Evolutionary conservation across 345 rosid genomes (phyloP), one percentile per base, ranked within the genome.

Genomic region (Populus nigra): DNA sequence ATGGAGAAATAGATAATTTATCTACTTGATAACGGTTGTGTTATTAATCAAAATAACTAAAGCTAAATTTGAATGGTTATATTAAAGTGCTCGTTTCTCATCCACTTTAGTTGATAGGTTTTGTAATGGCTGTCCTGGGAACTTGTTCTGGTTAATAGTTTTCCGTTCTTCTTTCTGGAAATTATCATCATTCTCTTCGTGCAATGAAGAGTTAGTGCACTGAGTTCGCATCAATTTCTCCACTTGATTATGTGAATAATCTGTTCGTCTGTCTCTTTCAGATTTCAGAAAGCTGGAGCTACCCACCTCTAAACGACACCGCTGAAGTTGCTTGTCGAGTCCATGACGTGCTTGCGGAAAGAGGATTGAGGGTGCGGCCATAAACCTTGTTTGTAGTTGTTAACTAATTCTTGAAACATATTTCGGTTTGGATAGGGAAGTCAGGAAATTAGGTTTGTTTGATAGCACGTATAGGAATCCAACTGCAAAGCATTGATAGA

Each of bases 201-300:
- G 73, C 66, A 25, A 65, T 22, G 33, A 12, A 59, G 29, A 57
- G 25, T 9, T 31, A 18, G 17, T 35, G 12, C 11, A 5, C 50
- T 47, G 3, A 22, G 17, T 25, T 45, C 38, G 17, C 8, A 4
- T 50, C 53, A 10, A 55, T 67, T 63, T 65, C 15, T 11, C 15
- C 15, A 59, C 49, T 71, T 63, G 23, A 62, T 65, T 12, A 41
- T 9, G 23, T 29, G 11, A 49, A 7, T 63, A 11, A 13, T 23
- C 5, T 13, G 12, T 53, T 71, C 75, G 23, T 63, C 43, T 75
- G 3, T 49, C 43, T 65, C 69, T 77, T 76, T 35, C 87, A 93
- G 99, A 90, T 96, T 81, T 87, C 93, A 22, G 98, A 90, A 76
- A 91, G 88, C 82, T 93, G 97, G 97, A 92, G 98, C 85, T 93